phyloP scores from a whole-genome alignment of 352 stramenopile species.

The Lagenidium giganteum region DNA sequence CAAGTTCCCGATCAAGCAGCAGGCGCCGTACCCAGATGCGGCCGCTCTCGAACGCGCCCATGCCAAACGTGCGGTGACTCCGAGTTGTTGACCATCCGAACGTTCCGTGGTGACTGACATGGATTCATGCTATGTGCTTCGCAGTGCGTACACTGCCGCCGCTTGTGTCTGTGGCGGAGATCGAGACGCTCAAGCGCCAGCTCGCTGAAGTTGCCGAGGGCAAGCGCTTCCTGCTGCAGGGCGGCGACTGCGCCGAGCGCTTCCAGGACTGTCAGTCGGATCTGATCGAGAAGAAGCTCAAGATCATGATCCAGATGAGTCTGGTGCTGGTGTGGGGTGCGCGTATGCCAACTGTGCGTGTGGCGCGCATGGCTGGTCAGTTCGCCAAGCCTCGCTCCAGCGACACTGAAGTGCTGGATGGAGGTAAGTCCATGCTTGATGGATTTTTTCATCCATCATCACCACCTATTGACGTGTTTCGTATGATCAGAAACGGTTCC shows the following conservation, averaged over 20 bases:
- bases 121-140: slow-evolving; percentile 28
- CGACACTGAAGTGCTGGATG: slow-evolving; percentile 92
- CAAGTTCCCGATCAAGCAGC: slow-evolving; percentile 74
- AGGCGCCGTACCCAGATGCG: slow-evolving; percentile 65
- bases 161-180: slow-evolving; percentile 96
- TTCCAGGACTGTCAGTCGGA: slow-evolving; percentile 91
- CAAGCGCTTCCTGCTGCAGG: slow-evolving; percentile 98
- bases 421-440: no score
- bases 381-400: slow-evolving; percentile 97
- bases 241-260: slow-evolving; percentile 97
- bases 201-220: slow-evolving; percentile 92
- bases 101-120: background rate
- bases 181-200: slow-evolving; percentile 86
- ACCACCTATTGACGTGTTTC: no score
- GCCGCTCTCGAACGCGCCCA: slow-evolving; percentile 69
- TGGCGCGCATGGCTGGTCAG: slow-evolving; percentile 97
- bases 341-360: slow-evolving; percentile 95
- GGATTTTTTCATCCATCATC: no score
- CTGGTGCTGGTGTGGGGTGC: slow-evolving; percentile 97
- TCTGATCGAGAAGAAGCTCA: slow-evolving; percentile 89
- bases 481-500: slow-evolving; percentile 93
- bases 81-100: background rate
- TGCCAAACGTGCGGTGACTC: slow-evolving; percentile 42
- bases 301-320: slow-evolving; percentile 97
- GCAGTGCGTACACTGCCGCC: slow-evolving; percentile 79